Base-by-base conservation (phyloP, 192 early-diverging fungal species). In the Backusella westeae region DNA sequence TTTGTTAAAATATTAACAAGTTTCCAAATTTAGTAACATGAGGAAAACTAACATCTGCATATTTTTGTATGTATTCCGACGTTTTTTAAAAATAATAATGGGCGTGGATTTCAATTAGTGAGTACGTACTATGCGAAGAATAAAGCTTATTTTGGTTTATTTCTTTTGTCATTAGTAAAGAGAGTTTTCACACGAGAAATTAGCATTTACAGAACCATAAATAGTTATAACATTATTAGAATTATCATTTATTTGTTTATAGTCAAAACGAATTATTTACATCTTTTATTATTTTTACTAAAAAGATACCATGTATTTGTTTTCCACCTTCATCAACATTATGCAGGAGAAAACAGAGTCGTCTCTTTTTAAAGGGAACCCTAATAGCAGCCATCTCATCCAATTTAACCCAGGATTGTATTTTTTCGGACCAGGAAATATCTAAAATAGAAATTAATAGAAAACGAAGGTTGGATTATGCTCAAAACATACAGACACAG, bases 401-500 rank as follows among this genome's bases (percentile, higher is more conserved):
- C 23, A 63, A 63, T 29, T 63, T 29, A 63, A 63, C 56, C 56
- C 56, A 63, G 56, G 56, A 29, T 63, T 63, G 56, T 8, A 63
- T 63, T 23, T 9, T 26, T 63, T 10, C 23, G 14, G 56, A 63
- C 21, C 26, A 63, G 56, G 23, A 63, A 63, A 29, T 63, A 29
- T 63, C 56, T 29, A 26, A 63, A 63, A 29, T 63, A 63, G 23
- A 63, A 63, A 1, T 63, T 26, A 29, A 26, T 63, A 63, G 56
- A 29, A 29, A 0, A 63, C 21, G 23, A 63, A 63, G 23, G 21
- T 29, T 63, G 56, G 21, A 29, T 63, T 63, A 63, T 63, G 56
- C 56, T 63, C 26, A 63, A 63, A 63, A 63, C 56, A 63, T 63
- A 63, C 56, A 63, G 56, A 63, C 56, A 63, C 56, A 63, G 56